phyloP scores from a whole-genome alignment of 257 asterid genomes.

The Gentiana straminea region DNA sequence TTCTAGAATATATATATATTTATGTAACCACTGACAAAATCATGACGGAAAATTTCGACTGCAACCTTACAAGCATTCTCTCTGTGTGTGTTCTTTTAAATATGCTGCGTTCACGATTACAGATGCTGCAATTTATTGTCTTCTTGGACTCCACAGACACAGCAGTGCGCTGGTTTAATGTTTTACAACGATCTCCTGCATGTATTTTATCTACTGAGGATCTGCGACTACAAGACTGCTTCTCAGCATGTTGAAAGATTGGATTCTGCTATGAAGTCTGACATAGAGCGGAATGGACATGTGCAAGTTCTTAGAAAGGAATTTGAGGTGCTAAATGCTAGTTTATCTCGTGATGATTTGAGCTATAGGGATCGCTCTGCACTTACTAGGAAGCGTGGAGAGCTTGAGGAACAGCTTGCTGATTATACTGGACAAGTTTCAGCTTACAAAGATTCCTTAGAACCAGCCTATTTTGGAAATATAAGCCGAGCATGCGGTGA shows the following conservation, averaged over 20 bases:
- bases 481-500: slow-evolving; percentile 66
- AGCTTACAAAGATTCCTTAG: slow-evolving; percentile 49
- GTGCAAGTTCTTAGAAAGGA: slow-evolving; percentile 56
- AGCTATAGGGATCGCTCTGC: slow-evolving; percentile 57
- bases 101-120: too few relatives aligned
- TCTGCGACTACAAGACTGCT: slow-evolving; percentile 91
- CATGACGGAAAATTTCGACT: too few relatives aligned
- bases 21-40: too few relatives aligned
- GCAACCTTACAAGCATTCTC: too few relatives aligned
- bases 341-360: slow-evolving; percentile 53
- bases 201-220: slow-evolving; percentile 80
- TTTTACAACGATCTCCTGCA: slow-evolving; percentile 86
- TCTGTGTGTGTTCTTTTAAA: too few relatives aligned
- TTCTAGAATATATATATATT: too few relatives aligned
- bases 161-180: slow-evolving; percentile 68
- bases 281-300: slow-evolving; percentile 56
- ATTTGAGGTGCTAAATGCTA: slow-evolving; percentile 49
- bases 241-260: slow-evolving; percentile 68
- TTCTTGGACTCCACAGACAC: slow-evolving; percentile 40
- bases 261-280: slow-evolving; percentile 82
- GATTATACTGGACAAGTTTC: slow-evolving; percentile 33
- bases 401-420: slow-evolving; percentile 58
- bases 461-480: slow-evolving; percentile 89
- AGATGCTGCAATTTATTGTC: slow-evolving; percentile 3
- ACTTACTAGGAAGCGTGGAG: slow-evolving; percentile 48